Evolutionary conservation across 306 rosid genomes (phyloP), one percentile per base, ranked within the genome.

Genomic region (Medicago lupulina): DNA sequence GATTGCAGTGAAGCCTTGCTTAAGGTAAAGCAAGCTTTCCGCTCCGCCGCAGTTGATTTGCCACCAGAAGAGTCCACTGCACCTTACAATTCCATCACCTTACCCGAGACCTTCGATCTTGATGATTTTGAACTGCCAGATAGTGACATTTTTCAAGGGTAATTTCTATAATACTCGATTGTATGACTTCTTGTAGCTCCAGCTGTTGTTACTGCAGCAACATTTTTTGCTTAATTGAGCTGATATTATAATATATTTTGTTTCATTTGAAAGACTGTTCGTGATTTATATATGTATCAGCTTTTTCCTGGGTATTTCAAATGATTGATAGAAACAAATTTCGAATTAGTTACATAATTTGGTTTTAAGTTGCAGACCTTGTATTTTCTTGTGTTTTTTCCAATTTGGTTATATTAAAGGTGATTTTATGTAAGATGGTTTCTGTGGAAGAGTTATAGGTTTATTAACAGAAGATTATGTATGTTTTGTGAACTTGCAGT

Each of bases 61-160:
- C 98, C 99, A 1, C 99, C 99, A 14, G 99, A 96, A 86, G 99
- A 96, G 86, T 96, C 99, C 36, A 96, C 99, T 82, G 99, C 99
- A 75, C 99, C 99, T 5, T 96, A 96, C 86, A 96, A 96, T 88
- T 92, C 99, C 70, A 96, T 96, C 75, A 96, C 98, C 73, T 83
- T 96, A 76, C 99, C 99, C 0, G 98, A 96, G 88, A 96, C 99
- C 67, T 96, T 96, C 83, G 99, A 96, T 88, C 99, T 96, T 67
- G 99, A 96, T 81, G 99, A 96, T 88, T 96, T 96, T 82, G 99
- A 96, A 87, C 88, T 96, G 58, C 99, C 99, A 25, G 99, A 96
- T 82, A 92, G 85, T 80, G 99, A 96, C 82, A 82, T 81, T 50
- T 89, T 87, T 82, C 98, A 92, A 76, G 96, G 98, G 99, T 92